A percentile compares a stretch with the other conserved stretches of the same genome.
These are phyloP conservation scores for Aspergillus hancockii DNA, from an alignment of 495 filamentous ascomycete genomes.

Conservation along the genomic window DNA sequence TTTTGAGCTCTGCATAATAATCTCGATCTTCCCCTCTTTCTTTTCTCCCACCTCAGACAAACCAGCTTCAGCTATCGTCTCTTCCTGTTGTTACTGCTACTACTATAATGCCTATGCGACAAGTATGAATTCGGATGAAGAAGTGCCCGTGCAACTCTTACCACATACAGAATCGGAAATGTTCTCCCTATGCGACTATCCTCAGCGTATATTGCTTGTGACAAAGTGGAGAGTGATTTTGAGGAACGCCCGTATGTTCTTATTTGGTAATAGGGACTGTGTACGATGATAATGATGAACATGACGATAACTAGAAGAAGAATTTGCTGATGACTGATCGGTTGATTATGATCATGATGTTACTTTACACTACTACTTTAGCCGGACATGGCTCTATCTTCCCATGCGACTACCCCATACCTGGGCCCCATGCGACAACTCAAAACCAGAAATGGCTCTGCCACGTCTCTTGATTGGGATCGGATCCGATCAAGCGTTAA, in stretches of 20 bases:
- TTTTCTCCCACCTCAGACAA: not conserved
- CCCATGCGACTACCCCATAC: not conserved
- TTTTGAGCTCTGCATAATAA: not conserved
- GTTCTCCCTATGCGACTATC: not conserved
- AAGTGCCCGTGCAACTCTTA: not conserved
- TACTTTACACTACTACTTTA: not conserved
- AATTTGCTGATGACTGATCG: not conserved
- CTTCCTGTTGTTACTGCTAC: not conserved
- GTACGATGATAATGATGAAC: no score
- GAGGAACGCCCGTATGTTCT: not conserved
- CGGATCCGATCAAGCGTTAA: not conserved
- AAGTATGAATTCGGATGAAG: not conserved
- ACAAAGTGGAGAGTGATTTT: not conserved
- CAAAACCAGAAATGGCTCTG: not conserved
- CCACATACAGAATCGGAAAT: not conserved
- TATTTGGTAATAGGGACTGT: no score
- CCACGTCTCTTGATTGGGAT: not conserved
- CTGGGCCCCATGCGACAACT: not conserved
- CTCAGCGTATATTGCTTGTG: not conserved
- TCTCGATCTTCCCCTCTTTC: conserved; percentile 2
- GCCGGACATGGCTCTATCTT: not conserved
- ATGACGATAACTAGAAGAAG: not conserved
- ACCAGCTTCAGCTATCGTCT: not conserved
- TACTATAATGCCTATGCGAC: not conserved
- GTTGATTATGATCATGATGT: not conserved